phyloP scores from a whole-genome alignment of 495 filamentous ascomycete genomes.

The Penicillium salamii region DNA sequence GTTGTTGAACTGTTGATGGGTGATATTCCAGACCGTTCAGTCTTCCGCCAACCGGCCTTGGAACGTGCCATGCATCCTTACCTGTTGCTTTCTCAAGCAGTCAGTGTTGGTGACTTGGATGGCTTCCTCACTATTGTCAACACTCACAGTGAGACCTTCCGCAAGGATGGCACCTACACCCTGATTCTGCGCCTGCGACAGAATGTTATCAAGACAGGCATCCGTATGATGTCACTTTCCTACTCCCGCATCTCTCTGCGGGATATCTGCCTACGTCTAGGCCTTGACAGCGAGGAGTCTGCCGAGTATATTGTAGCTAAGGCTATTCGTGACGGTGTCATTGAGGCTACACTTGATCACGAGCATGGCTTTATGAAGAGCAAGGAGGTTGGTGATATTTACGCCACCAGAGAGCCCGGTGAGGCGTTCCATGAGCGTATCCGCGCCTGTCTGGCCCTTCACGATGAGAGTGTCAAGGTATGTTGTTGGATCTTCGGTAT shows the following conservation, averaged over 20 bases:
- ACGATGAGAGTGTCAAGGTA: slow-evolving; percentile 98
- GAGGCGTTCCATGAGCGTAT: slow-evolving; percentile 98
- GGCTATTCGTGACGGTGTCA: slow-evolving; percentile 96
- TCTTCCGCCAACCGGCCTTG: slow-evolving; percentile 84
- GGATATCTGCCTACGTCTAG: slow-evolving; percentile 93
- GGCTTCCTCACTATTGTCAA: slow-evolving; percentile 83
- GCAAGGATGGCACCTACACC: slow-evolving; percentile 91
- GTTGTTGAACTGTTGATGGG: slow-evolving; percentile 98
- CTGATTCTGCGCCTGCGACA: slow-evolving; percentile 90
- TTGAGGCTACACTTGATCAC: slow-evolving; percentile 91
- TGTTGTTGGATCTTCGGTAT: slow-evolving; percentile 15
- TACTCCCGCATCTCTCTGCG: slow-evolving; percentile 97
- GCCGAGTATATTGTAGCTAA: slow-evolving; percentile 99
- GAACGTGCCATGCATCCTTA: slow-evolving; percentile 88
- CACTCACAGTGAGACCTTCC: slow-evolving; percentile 77
- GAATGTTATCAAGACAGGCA: slow-evolving; percentile 99
- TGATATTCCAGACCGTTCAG: slow-evolving; percentile 91
- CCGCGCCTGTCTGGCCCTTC: slow-evolving; percentile 79
- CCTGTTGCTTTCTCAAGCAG: slow-evolving; percentile 87
- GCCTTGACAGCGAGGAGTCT: slow-evolving; percentile 89
- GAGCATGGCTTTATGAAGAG: slow-evolving; percentile 98
- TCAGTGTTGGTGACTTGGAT: slow-evolving; percentile 90
- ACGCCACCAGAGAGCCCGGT: slow-evolving; percentile 90
- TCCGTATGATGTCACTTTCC: slow-evolving; percentile 97
- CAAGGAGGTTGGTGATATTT: slow-evolving; percentile 91